These are phyloP conservation scores for Circinella umbellata DNA, from an alignment of 371 early-diverging fungal species.

Conservation along the genomic window DNA sequence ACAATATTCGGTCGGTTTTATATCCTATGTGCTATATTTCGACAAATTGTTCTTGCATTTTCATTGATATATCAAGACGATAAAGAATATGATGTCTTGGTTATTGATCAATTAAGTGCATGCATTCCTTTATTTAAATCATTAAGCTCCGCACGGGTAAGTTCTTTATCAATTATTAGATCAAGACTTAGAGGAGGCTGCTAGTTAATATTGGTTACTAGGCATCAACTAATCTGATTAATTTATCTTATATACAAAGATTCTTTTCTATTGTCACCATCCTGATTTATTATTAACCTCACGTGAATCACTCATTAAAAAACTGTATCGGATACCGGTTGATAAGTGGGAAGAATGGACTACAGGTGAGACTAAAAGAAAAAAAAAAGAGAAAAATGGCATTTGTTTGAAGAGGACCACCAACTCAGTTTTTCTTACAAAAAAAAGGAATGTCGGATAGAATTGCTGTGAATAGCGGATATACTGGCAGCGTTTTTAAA, in stretches of 20 bases:
- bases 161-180: not conserved
- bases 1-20: constrained; percentile 71
- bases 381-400: too few species aligned
- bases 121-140: constrained; percentile 81
- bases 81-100: constrained; percentile 72
- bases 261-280: constrained; percentile 97
- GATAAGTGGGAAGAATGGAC: constrained; percentile 88
- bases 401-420: too few species aligned
- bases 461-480: constrained; percentile 89
- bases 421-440: too few species aligned
- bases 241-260: constrained; percentile 29
- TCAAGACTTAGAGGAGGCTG: too few species aligned
- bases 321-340: constrained; percentile 80
- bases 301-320: constrained; percentile 67
- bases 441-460: constrained; percentile 65
- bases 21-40: constrained; percentile 84
- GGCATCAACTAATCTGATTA: not conserved
- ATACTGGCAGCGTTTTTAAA: constrained; percentile 82
- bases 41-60: constrained; percentile 72
- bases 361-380: constrained; percentile 72
- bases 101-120: constrained; percentile 92
- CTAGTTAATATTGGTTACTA: not conserved
- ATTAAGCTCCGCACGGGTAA: constrained; percentile 62
- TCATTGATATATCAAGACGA: constrained; percentile 47
- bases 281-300: constrained; percentile 88